These are phyloP conservation scores for Cyclostephanos invisitatus DNA, from an alignment of 108 stramenopile species.

Conservation along the genomic window DNA sequence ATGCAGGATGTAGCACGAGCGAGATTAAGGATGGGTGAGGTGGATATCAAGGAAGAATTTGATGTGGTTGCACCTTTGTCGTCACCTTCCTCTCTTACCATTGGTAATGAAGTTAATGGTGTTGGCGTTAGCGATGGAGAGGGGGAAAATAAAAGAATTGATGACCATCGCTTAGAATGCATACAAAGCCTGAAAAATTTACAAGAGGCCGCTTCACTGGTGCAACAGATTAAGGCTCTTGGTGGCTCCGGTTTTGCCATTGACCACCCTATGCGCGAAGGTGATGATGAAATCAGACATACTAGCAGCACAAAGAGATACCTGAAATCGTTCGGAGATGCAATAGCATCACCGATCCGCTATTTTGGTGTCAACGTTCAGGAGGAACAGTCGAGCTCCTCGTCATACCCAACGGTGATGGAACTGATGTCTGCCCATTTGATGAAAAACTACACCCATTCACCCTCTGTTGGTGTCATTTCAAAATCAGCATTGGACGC, in stretches of 20 bases:
- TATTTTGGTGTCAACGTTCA: constrained; percentile 57
- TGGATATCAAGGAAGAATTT: constrained; percentile 51
- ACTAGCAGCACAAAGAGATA: constrained; percentile 47
- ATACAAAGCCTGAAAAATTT: constrained; percentile 34
- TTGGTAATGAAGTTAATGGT: neutral
- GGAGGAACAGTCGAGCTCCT: constrained; percentile 19
- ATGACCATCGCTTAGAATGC: constrained; percentile 45
- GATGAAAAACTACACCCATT: constrained; percentile 28
- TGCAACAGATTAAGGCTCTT: constrained; percentile 58
- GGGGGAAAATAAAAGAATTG: neutral
- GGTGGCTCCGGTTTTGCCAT: constrained; percentile 46
- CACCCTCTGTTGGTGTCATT: constrained; percentile 46
- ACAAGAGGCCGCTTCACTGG: constrained; percentile 54
- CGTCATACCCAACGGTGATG: constrained; percentile 20
- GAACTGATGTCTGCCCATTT: constrained; percentile 37
- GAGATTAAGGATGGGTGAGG: constrained; percentile 10
- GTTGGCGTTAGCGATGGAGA: neutral
- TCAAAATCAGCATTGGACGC: constrained; percentile 38
- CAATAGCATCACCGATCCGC: constrained; percentile 45
- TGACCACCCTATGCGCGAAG: constrained; percentile 25
- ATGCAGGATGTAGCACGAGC: constrained; percentile 46
- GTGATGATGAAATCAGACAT: constrained; percentile 37
- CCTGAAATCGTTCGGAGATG: constrained; percentile 46
- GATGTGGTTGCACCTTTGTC: constrained; percentile 37
- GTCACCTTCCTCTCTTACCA: neutral